Conservation (phyloP, 1,284 basidiomycete genomes). For the Heliocybe sulcata region DNA sequence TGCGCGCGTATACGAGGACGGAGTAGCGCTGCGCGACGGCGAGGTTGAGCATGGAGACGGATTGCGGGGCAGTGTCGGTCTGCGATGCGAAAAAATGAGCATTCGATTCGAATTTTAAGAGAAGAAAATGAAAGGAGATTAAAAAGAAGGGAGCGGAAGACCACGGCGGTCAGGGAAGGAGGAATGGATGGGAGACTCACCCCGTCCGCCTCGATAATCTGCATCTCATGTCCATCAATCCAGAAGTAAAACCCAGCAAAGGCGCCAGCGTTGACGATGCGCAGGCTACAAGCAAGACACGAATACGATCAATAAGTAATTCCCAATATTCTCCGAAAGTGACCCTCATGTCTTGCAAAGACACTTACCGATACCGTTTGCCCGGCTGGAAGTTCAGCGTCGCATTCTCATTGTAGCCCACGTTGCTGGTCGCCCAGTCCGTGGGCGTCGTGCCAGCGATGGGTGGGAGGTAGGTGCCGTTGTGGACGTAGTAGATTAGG, state of each 20-base stretch:
- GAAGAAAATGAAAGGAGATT: not conserved
- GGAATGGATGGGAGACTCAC: constrained; percentile 30
- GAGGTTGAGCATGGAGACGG: constrained; percentile 64
- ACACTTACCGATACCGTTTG: not conserved
- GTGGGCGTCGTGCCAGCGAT: constrained; percentile 39
- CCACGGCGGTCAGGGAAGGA: too few relatives aligned
- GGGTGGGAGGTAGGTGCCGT: constrained; percentile 62
- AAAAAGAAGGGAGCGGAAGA: too few relatives aligned
- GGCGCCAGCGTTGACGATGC: constrained; percentile 72
- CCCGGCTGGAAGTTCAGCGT: constrained; percentile 70
- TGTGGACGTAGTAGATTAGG: constrained; percentile 81
- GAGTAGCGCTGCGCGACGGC: constrained; percentile 93
- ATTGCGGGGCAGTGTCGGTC: constrained; percentile 72
- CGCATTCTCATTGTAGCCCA: constrained; percentile 84
- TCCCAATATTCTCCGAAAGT: too few relatives aligned
- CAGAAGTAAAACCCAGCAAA: constrained; percentile 78
- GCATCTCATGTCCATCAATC: constrained; percentile 91
- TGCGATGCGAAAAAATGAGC: constrained; percentile 15
- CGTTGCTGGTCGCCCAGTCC: constrained; percentile 39
- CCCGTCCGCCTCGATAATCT: constrained; percentile 85
- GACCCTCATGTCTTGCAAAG: too few relatives aligned
- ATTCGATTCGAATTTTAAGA: not conserved
- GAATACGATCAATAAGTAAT: too few relatives aligned
- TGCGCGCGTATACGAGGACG: constrained; percentile 83
- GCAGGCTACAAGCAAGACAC: too few relatives aligned